A percentile compares a stretch with the other conserved stretches of the same genome.
Evolutionary conservation across 768 basidiomycete genomes (phyloP).

Genomic region (Auriculariales sp.): DNA sequence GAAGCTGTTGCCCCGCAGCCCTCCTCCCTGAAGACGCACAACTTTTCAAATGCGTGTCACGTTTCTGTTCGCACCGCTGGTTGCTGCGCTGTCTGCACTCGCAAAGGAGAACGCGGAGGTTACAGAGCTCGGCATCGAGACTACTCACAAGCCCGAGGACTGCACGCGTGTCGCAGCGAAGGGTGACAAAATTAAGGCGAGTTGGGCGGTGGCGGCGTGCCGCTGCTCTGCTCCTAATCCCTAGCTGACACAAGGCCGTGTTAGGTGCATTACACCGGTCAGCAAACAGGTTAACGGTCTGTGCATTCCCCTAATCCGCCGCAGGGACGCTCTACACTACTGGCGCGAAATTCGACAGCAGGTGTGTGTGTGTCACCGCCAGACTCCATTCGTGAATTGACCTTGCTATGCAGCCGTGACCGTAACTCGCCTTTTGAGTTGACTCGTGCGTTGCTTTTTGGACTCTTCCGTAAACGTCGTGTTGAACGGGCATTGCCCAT

Average conservation of each 20-base stretch:
- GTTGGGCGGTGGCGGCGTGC: too few species aligned
- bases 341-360: conserved; percentile 84
- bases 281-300: conserved; percentile 1
- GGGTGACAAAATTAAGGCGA: conserved; percentile 18
- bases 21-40: too few species aligned
- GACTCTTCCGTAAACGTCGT: not conserved
- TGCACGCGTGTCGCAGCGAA: conserved; percentile 27
- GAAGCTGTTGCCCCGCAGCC: too few species aligned
- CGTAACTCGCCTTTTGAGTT: conserved; percentile 63
- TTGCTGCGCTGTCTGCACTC: not conserved
- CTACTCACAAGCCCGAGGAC: conserved; percentile 40
- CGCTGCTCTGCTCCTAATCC: not conserved
- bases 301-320: too few species aligned
- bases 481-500: not conserved
- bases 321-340: conserved; percentile 63
- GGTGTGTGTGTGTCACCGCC: conserved; percentile 24
- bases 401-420: conserved; percentile 34
- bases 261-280: conserved; percentile 22
- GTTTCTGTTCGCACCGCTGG: too few species aligned
- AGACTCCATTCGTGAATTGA: not conserved
- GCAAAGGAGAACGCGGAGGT: not conserved
- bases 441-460: conserved; percentile 39
- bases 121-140: conserved; percentile 44
- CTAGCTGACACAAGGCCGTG: conserved; percentile 54
- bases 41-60: too few species aligned